phyloP scores from a whole-genome alignment of 306 rosid species.

The Rosa lucieae region DNA sequence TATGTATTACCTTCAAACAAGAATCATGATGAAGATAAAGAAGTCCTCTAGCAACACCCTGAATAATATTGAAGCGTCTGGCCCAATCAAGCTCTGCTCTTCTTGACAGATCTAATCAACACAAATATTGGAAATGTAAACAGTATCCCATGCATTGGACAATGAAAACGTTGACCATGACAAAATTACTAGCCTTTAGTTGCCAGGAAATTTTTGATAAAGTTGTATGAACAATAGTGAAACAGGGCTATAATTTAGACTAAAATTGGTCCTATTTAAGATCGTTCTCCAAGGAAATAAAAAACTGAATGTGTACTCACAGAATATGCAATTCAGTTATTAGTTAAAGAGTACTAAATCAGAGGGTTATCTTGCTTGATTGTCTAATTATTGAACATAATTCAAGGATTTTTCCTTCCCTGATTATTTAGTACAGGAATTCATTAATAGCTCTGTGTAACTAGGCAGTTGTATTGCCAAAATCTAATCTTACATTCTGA shows the following conservation, averaged over 20 bases:
- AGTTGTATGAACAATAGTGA: neutral
- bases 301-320: neutral
- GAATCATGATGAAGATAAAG: conserved; percentile 31
- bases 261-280: neutral
- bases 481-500: neutral
- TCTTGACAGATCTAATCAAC: conserved; percentile 2
- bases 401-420: neutral
- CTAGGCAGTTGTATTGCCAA: neutral
- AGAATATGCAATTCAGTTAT: neutral
- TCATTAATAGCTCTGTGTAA: neutral
- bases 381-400: neutral
- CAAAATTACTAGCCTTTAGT: neutral
- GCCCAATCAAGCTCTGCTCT: conserved; percentile 13
- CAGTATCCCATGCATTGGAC: neutral
- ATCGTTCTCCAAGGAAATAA: neutral
- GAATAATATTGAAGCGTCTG: conserved; percentile 13
- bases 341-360: neutral
- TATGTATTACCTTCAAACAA: conserved; percentile 13
- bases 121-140: neutral
- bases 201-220: neutral
- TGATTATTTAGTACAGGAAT: neutral
- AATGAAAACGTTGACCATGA: neutral
- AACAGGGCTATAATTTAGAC: neutral
- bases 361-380: neutral
- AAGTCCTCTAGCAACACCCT: conserved; percentile 29